Percentiles rank a stretch among this genome's conserved stretches.
phyloP scores from a whole-genome alignment of 495 filamentous ascomycete genomes.

The Cercophora scortea region DNA sequence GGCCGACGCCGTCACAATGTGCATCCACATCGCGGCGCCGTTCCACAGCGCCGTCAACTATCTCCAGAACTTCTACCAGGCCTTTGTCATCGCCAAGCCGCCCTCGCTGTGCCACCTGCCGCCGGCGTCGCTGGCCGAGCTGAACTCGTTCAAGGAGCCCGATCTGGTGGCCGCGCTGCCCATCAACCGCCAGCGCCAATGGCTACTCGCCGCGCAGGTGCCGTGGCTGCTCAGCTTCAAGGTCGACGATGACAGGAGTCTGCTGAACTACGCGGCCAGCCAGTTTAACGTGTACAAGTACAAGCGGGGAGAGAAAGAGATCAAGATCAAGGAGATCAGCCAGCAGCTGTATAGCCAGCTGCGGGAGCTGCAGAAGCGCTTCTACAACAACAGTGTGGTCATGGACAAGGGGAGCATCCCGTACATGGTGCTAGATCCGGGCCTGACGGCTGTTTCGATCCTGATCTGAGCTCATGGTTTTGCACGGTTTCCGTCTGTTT shows the following conservation, averaged over 20 bases:
- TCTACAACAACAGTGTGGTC: constrained; percentile 13
- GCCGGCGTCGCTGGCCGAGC: constrained; percentile 18
- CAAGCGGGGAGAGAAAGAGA: constrained; percentile 7
- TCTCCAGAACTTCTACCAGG: constrained; percentile 42
- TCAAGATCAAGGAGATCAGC: constrained; percentile 14
- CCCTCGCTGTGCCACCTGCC: constrained; percentile 27
- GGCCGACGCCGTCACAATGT: constrained; percentile 66
- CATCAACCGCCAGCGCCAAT: constrained; percentile 30
- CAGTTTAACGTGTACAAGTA: constrained; percentile 22
- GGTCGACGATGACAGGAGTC: constrained; percentile 27
- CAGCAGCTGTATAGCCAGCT: constrained; percentile 18
- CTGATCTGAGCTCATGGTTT: constrained; percentile 17
- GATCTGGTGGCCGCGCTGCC: constrained; percentile 34
- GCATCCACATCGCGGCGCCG: constrained; percentile 43
- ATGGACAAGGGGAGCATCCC: constrained; percentile 29
- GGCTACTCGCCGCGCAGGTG: constrained; percentile 35
- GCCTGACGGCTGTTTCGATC: constrained; percentile 32
- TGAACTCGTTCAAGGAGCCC: constrained; percentile 20
- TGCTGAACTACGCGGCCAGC: constrained; percentile 30
- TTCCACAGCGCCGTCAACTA: constrained; percentile 45
- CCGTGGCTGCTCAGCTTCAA: constrained; percentile 38
- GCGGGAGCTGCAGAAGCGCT: constrained; percentile 13
- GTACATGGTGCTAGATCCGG: constrained; percentile 35
- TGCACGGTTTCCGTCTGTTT: too few relatives aligned
- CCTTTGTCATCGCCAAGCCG: constrained; percentile 39